These are phyloP conservation scores for Tolypocladium sp. DNA, from an alignment of 2,329 filamentous ascomycete genomes.

Conservation along the genomic window DNA sequence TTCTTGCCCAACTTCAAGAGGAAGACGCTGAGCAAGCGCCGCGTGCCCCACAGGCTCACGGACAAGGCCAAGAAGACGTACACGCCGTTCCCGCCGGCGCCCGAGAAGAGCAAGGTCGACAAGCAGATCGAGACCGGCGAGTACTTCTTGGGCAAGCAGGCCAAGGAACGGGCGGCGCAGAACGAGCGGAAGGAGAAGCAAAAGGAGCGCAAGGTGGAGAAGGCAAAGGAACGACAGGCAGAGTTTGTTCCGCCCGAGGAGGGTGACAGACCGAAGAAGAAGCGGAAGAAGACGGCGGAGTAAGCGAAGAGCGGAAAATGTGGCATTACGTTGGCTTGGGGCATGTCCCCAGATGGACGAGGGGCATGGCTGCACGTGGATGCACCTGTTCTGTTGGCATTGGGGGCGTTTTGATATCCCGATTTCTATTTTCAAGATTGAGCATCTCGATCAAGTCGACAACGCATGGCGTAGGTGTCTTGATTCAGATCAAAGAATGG, in stretches of 20 bases:
- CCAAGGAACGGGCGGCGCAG: constrained; percentile 74
- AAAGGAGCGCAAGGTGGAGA: constrained; percentile 79
- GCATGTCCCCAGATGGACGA: background rate
- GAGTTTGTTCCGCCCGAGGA: constrained; percentile 87
- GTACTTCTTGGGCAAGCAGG: constrained; percentile 90
- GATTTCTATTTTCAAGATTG: constrained; percentile 5
- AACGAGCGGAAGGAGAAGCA: constrained; percentile 79
- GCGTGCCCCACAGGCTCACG: constrained; percentile 72
- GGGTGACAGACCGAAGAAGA: constrained; percentile 52
- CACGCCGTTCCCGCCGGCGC: constrained; percentile 92
- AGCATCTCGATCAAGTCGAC: background rate
- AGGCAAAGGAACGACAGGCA: constrained; percentile 72
- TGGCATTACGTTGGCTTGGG: too few relatives aligned
- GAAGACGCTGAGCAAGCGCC: constrained; percentile 75
- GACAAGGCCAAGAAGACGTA: constrained; percentile 93
- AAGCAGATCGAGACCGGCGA: constrained; percentile 96
- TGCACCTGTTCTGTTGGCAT: constrained; percentile 2
- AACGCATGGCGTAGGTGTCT: background rate
- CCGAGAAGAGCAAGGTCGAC: constrained; percentile 98
- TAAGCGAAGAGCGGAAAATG: background rate
- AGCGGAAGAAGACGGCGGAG: constrained; percentile 45
- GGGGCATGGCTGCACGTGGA: background rate
- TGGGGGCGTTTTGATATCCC: constrained; percentile 7
- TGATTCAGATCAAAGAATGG: background rate
- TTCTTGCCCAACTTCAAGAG: constrained; percentile 98